These are phyloP conservation scores for Monoraphidium neglectum DNA, from an alignment of 139 green algal species.

Conservation along the genomic window DNA sequence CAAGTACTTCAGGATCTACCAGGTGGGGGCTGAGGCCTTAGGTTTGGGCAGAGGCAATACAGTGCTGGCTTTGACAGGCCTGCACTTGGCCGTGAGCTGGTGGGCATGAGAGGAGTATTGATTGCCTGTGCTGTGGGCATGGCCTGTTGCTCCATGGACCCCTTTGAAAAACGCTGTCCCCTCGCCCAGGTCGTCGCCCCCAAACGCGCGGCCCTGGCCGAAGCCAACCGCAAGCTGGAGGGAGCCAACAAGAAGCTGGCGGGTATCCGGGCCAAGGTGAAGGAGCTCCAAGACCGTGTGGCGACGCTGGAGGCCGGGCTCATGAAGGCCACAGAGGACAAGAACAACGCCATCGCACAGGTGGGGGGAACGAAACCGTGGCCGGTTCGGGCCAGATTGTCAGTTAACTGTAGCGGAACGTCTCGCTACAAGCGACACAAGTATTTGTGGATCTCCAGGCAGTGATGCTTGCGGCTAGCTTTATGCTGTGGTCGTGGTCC, in stretches of 20 bases:
- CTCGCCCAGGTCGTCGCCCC: slow-evolving; percentile 79
- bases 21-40: slow-evolving; percentile 52
- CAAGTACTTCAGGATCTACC: slow-evolving; percentile 95
- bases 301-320: slow-evolving; percentile 77
- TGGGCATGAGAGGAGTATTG: too few species aligned
- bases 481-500: too few species aligned
- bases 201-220: slow-evolving; percentile 80
- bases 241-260: slow-evolving; percentile 86
- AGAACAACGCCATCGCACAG: slow-evolving; percentile 81
- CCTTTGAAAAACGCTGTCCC: too few species aligned
- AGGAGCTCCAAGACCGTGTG: slow-evolving; percentile 84
- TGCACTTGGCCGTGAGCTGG: slow-evolving; percentile 16
- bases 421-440: too few species aligned
- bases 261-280: slow-evolving; percentile 79
- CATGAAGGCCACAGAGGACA: slow-evolving; percentile 89
- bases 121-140: too few species aligned
- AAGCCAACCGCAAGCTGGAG: slow-evolving; percentile 87
- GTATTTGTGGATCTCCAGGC: too few species aligned
- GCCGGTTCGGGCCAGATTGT: too few species aligned
- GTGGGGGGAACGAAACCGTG: slow-evolving; percentile 12
- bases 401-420: too few species aligned
- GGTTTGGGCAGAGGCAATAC: neutral
- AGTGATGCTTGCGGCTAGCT: too few species aligned
- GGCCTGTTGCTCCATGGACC: too few species aligned
- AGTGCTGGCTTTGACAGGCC: slow-evolving; percentile 4